Evolutionary conservation across 2,329 filamentous ascomycete species (phyloP).

Genomic region (Scytalidium sp.): DNA sequence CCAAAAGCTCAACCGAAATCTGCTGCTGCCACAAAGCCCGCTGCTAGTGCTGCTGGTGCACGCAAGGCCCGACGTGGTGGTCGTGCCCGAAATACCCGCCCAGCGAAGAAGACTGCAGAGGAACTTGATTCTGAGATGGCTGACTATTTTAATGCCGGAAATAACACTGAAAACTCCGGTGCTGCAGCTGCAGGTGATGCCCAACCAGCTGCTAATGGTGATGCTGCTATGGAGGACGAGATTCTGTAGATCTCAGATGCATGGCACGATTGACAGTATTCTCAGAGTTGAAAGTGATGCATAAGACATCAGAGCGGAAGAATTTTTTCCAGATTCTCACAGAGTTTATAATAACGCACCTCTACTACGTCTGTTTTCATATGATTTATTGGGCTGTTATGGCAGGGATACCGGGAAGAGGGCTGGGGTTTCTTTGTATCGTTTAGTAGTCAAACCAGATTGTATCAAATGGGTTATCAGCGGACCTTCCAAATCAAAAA

Average conservation of each 20-base stretch:
- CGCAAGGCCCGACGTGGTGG: constrained; percentile 47
- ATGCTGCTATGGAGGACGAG: constrained; percentile 66
- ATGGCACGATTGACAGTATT: neutral
- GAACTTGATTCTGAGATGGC: constrained; percentile 97
- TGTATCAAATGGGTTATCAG: neutral
- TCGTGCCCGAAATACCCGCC: constrained; percentile 55
- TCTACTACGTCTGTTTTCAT: neutral
- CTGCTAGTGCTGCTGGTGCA: constrained; percentile 56
- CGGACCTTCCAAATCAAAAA: neutral
- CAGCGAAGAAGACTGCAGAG: constrained; percentile 84
- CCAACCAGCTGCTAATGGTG: constrained; percentile 37
- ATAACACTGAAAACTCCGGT: constrained; percentile 46
- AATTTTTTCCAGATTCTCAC: neutral
- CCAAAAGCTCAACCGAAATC: constrained; percentile 78
- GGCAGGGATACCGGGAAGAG: neutral
- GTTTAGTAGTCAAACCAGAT: neutral
- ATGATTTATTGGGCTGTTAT: neutral
- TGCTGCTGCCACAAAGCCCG: constrained; percentile 69
- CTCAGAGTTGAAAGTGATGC: neutral
- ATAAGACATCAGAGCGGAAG: neutral
- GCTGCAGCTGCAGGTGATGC: constrained; percentile 20
- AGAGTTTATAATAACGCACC: neutral
- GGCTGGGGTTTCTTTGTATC: neutral
- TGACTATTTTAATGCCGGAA: constrained; percentile 74
- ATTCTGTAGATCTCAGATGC: constrained; percentile 45